phyloP scores from a whole-genome alignment of 177 flowering plant species.

The Tripterygium wilfordii region DNA sequence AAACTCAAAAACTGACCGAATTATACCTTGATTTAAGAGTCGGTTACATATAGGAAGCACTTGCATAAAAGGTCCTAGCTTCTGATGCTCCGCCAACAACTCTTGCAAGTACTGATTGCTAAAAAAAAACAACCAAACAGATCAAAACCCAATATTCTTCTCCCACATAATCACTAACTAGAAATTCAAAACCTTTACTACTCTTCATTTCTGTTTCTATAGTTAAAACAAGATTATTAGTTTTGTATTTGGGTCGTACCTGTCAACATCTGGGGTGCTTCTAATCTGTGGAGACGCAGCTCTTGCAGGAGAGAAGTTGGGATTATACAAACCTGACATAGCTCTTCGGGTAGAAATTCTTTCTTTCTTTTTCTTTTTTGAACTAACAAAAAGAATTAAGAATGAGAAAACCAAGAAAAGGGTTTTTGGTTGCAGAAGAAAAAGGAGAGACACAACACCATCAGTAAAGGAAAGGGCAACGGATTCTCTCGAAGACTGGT shows the following conservation, averaged over 20 bases:
- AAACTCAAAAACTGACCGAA: no score
- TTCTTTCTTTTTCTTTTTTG: conserved; percentile 1
- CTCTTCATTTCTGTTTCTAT: neutral
- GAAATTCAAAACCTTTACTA: neutral
- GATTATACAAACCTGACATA: conserved; percentile 83
- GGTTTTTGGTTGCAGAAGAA: conserved; percentile 15
- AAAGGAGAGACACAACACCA: conserved; percentile 14
- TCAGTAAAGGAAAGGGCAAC: conserved; percentile 16
- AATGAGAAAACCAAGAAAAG: conserved; percentile 4
- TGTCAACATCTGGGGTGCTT: conserved; percentile 60
- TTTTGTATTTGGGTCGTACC: conserved; percentile 24
- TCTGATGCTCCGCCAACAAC: conserved; percentile 88
- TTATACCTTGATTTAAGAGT: conserved; percentile 91
- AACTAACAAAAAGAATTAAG: conserved; percentile 10
- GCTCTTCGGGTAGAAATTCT: conserved; percentile 2
- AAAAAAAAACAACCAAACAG: conserved; percentile 6
- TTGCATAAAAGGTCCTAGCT: conserved; percentile 91
- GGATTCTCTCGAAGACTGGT: no score
- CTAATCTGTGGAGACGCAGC: conserved; percentile 90
- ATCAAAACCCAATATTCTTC: conserved; percentile 1
- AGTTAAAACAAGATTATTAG: neutral
- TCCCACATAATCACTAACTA: neutral
- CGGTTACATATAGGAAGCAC: conserved; percentile 89
- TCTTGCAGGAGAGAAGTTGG: conserved; percentile 85
- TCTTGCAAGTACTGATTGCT: conserved; percentile 84